These are phyloP conservation scores for Physcomitrellopsis africana DNA, from an alignment of 225 moss, liverwort and hornwort species.

Conservation along the genomic window DNA sequence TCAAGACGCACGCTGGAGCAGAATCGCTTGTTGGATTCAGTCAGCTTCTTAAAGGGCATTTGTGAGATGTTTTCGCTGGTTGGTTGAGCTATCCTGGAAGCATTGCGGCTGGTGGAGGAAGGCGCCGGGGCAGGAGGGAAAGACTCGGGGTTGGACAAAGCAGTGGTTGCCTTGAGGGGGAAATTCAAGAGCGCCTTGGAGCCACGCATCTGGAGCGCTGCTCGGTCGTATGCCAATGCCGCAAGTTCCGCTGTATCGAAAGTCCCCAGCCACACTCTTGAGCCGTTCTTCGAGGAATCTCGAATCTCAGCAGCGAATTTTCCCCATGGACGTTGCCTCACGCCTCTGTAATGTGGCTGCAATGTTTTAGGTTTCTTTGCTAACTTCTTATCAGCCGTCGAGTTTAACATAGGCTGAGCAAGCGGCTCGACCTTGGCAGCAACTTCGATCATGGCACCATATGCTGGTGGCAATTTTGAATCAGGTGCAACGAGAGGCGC, in stretches of 20 bases:
- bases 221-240: constrained; percentile 50
- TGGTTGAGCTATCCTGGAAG: not conserved
- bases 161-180: constrained; percentile 44
- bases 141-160: constrained; percentile 38
- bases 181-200: constrained; percentile 51
- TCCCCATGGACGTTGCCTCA: constrained; percentile 50
- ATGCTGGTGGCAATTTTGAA: not conserved
- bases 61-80: not conserved
- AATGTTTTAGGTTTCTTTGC: not conserved
- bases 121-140: constrained; percentile 32
- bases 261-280: constrained; percentile 50
- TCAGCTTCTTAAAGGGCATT: not conserved
- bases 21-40: not conserved
- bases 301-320: constrained; percentile 56
- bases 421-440: not conserved
- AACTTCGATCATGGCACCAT: not conserved
- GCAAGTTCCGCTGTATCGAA: constrained; percentile 51
- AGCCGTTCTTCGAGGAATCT: constrained; percentile 36
- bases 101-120: constrained; percentile 32
- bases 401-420: not conserved
- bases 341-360: constrained; percentile 39
- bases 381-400: not conserved
- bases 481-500: constrained; percentile 18
- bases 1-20: not conserved
- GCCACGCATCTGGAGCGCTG: constrained; percentile 46